A percentile compares a stretch with the other conserved stretches of the same genome.
Conservation (phyloP, 306 rosid species). For the Cucurbita argyrosperma region DNA sequence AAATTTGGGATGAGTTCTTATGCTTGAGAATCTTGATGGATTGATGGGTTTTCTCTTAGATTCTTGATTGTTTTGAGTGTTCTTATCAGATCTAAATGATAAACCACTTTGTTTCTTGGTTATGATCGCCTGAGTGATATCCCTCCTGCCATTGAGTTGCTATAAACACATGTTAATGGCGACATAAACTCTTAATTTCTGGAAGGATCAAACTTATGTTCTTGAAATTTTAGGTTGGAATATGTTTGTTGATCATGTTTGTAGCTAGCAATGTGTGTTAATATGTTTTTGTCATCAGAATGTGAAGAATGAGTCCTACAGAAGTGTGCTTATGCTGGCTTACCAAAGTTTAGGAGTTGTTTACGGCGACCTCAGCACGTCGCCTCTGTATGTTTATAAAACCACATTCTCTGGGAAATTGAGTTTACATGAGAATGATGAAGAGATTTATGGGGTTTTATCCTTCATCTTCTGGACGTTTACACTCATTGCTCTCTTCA, state of each 20-base stretch:
- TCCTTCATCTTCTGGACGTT: conserved; percentile 76
- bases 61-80: neutral
- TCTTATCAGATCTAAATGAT: neutral
- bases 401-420: conserved; percentile 67
- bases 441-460: conserved; percentile 64
- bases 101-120: neutral
- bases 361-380: conserved; percentile 74
- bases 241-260: neutral
- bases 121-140: neutral
- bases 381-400: conserved; percentile 77
- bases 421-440: conserved; percentile 53
- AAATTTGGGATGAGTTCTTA: neutral
- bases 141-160: neutral
- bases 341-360: conserved; percentile 85
- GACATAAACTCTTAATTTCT: neutral
- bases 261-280: neutral
- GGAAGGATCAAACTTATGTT: neutral
- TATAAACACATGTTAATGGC: neutral
- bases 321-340: conserved; percentile 44
- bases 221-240: neutral
- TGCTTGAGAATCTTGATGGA: neutral
- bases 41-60: neutral
- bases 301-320: conserved; percentile 34
- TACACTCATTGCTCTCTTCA: conserved; percentile 61
- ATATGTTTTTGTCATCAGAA: conserved; percentile 26